These are phyloP conservation scores for Pseudogymnoascus destructans DNA, from an alignment of 2,329 filamentous ascomycete species.

Conservation along the genomic window DNA sequence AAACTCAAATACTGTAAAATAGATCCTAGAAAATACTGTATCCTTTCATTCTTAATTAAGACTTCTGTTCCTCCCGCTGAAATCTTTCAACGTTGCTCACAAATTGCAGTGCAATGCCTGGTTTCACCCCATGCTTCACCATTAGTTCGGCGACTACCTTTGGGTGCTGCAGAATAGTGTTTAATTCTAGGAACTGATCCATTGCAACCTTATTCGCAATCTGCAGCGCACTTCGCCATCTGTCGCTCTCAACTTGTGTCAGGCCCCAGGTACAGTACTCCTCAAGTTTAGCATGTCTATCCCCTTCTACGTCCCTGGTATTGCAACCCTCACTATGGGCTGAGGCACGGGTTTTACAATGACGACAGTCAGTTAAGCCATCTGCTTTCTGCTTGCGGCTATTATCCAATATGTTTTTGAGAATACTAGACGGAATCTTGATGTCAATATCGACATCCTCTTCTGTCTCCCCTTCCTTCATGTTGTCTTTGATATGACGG, in stretches of 20 bases:
- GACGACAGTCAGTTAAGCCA: conserved; percentile 12
- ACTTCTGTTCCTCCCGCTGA: background rate
- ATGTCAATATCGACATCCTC: conserved; percentile 16
- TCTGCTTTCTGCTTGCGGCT: conserved; percentile 18
- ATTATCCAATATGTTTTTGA: conserved; percentile 18
- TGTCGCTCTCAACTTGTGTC: too few species aligned
- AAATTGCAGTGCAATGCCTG: conserved; percentile 13
- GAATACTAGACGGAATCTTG: conserved; percentile 17
- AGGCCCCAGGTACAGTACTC: conserved; percentile 13
- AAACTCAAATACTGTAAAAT: background rate
- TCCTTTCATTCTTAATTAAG: background rate
- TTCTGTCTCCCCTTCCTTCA: conserved; percentile 19
- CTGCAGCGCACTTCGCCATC: too few species aligned
- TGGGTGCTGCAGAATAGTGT: conserved; percentile 14
- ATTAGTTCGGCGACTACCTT: conserved; percentile 14
- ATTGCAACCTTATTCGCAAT: too few species aligned
- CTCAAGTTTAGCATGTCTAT: conserved; percentile 14
- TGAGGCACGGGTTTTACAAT: conserved; percentile 14
- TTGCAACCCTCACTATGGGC: conserved; percentile 7
- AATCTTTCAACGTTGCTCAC: background rate
- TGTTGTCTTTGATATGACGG: conserved; percentile 17
- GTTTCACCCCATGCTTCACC: conserved; percentile 13
- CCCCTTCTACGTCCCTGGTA: conserved; percentile 13
- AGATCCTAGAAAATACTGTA: background rate
- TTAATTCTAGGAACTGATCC: conserved; percentile 14